Conservation (phyloP, 257 asterid genomes). For the Gentiana straminea region DNA sequence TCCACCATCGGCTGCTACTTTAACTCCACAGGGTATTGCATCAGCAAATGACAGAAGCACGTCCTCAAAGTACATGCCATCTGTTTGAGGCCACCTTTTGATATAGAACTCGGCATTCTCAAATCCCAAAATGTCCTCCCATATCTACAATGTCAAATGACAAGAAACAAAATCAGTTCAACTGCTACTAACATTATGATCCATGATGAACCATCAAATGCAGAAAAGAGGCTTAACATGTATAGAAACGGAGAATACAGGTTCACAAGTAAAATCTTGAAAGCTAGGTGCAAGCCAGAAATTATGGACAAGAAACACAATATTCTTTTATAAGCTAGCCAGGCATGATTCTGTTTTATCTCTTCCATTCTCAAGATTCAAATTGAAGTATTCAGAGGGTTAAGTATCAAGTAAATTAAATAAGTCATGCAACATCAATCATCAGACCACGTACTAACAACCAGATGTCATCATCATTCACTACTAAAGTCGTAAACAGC, state of each 20-base stretch:
- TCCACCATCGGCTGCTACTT: constrained; percentile 73
- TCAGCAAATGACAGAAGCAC: constrained; percentile 77
- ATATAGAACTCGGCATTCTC: constrained; percentile 96
- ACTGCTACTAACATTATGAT: neutral
- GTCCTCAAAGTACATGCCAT: constrained; percentile 64
- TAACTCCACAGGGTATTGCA: constrained; percentile 95
- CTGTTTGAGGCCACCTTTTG: constrained; percentile 84
- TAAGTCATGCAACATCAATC: no score
- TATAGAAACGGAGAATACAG: neutral
- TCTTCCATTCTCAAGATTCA: no score
- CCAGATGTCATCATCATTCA: no score
- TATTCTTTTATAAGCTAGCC: no score
- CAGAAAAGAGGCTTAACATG: neutral
- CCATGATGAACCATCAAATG: constrained; percentile 2
- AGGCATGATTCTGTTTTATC: no score
- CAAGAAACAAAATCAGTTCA: constrained; percentile 3
- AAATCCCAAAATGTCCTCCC: constrained; percentile 97
- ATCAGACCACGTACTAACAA: no score
- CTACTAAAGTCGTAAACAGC: no score
- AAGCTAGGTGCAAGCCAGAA: no score
- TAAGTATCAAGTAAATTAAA: no score
- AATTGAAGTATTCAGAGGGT: no score
- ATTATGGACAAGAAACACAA: no score
- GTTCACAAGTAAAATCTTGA: neutral
- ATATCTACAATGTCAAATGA: constrained; percentile 49